Conservation (phyloP, 1,139 yeast genomes). For the Nakaseomyces sp. region DNA sequence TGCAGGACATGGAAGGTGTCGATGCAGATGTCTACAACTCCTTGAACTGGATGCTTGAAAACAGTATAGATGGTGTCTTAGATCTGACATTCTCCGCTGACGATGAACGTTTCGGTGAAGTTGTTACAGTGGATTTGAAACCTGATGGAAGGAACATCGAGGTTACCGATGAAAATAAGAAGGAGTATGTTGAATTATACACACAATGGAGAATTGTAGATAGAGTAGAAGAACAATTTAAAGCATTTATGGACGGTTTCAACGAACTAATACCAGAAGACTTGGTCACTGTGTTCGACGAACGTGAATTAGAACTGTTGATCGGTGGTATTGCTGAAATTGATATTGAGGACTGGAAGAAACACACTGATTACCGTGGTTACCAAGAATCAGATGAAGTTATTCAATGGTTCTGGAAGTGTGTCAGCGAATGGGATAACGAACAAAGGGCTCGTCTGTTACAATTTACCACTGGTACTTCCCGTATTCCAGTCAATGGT, state of each 20-base stretch:
- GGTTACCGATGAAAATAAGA: slow-evolving; percentile 89
- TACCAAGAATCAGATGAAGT: slow-evolving; percentile 95
- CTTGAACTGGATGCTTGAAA: slow-evolving; percentile 89
- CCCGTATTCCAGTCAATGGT: slow-evolving; percentile 97
- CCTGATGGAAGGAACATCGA: slow-evolving; percentile 81
- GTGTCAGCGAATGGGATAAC: slow-evolving; percentile 88
- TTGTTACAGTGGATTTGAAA: slow-evolving; percentile 81
- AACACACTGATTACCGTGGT: slow-evolving; percentile 96
- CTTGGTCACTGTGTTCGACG: slow-evolving; percentile 91
- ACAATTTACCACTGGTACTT: slow-evolving; percentile 97
- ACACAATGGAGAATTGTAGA: slow-evolving; percentile 94
- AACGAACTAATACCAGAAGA: slow-evolving; percentile 96
- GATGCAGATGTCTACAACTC: slow-evolving; percentile 95
- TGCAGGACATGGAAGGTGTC: slow-evolving; percentile 98
- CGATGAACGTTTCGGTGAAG: slow-evolving; percentile 93
- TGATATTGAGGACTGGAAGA: slow-evolving; percentile 97
- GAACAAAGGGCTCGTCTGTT: slow-evolving; percentile 92
- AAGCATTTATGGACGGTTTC: slow-evolving; percentile 94
- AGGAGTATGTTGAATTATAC: slow-evolving; percentile 87
- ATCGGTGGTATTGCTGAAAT: slow-evolving; percentile 98
- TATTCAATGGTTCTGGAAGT: slow-evolving; percentile 97
- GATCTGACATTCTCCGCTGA: slow-evolving; percentile 91
- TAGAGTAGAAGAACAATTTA: slow-evolving; percentile 92
- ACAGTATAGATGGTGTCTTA: slow-evolving; percentile 78
- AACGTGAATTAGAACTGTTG: slow-evolving; percentile 87